A percentile compares a stretch with the other conserved stretches of the same genome.
Conservation (phyloP, 257 asterid genomes). For the Nicotiana tomentosiformis region DNA sequence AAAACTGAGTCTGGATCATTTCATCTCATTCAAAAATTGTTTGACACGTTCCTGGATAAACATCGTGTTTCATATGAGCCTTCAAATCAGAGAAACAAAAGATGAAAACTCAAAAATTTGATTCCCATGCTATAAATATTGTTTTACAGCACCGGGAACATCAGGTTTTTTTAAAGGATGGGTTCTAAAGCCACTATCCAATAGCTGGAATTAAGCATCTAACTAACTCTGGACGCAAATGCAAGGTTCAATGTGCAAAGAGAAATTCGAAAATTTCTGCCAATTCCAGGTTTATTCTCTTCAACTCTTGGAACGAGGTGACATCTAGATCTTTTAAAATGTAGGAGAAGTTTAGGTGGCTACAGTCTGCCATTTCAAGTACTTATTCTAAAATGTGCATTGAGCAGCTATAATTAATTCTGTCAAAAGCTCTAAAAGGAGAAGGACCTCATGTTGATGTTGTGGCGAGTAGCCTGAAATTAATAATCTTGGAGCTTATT, state of each 20-base stretch:
- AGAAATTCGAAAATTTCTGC: conserved; percentile 79
- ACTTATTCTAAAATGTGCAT: conserved; percentile 72
- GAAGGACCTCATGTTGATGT: conserved; percentile 39
- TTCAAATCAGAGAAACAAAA: conserved; percentile 95
- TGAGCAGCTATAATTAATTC: conserved; percentile 81
- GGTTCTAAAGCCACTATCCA: conserved; percentile 75
- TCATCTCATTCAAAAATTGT: conserved; percentile 59
- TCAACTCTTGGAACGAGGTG: conserved; percentile 94
- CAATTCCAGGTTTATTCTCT: conserved; percentile 87
- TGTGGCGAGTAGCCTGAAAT: conserved; percentile 35
- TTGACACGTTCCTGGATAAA: conserved; percentile 74
- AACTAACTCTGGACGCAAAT: conserved; percentile 61
- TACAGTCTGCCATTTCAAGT: conserved; percentile 62
- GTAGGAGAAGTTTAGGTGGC: conserved; percentile 88
- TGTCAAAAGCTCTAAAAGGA: conserved; percentile 73
- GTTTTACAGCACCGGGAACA: conserved; percentile 39
- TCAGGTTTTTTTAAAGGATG: conserved; percentile 72
- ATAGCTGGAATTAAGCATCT: conserved; percentile 46
- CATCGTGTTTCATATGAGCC: conserved; percentile 82
- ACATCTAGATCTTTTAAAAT: conserved; percentile 69
- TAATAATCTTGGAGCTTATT: conserved; percentile 43
- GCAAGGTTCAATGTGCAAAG: conserved; percentile 64
- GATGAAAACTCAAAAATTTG: conserved; percentile 94
- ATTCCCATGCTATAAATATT: conserved; percentile 69
- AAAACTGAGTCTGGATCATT: conserved; percentile 73